Percentiles rank a stretch among this genome's conserved stretches.
Evolutionary conservation across 1,284 basidiomycete genomes (phyloP).

Genomic region (Tremellales sp.): DNA sequence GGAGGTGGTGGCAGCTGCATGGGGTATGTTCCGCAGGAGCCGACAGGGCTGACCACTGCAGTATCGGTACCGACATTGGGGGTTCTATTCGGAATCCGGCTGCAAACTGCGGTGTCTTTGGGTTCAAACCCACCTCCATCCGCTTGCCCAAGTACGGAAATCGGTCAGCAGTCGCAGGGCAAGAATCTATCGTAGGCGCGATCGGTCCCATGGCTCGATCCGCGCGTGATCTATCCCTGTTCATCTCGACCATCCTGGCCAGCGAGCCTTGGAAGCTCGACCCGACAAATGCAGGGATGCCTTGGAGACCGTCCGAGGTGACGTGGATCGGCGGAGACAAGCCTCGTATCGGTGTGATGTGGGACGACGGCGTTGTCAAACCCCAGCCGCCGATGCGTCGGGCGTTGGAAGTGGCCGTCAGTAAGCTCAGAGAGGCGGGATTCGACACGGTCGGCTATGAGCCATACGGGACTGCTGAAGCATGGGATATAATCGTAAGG

Average conservation of each 20-base stretch:
- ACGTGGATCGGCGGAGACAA: constrained; percentile 12
- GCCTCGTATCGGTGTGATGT: constrained; percentile 44
- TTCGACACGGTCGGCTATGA: constrained; percentile 33
- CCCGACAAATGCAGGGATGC: constrained; percentile 25
- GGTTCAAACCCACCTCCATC: constrained; percentile 39
- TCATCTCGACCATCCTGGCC: constrained; percentile 33
- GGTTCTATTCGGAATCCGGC: constrained; percentile 22
- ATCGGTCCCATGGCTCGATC: constrained; percentile 41
- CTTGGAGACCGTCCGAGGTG: constrained; percentile 17
- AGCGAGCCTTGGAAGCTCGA: constrained; percentile 42
- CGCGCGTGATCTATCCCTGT: constrained; percentile 40
- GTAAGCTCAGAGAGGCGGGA: constrained; percentile 23
- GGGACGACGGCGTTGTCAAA: constrained; percentile 45
- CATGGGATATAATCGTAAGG: constrained; percentile 31
- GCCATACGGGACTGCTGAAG: constrained; percentile 23
- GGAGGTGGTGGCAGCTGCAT: constrained; percentile 32
- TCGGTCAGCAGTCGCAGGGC: constrained; percentile 29
- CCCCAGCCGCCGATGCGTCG: constrained; percentile 45
- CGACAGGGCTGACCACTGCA: background rate
- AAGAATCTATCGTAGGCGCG: constrained; percentile 35
- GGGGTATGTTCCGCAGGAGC: background rate
- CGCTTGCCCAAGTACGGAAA: constrained; percentile 38
- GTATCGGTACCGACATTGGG: background rate
- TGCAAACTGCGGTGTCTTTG: constrained; percentile 38
- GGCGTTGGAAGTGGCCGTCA: constrained; percentile 36